A percentile compares a stretch with the other conserved stretches of the same genome.
These are phyloP conservation scores for Pseudocercospora fijiensis DNA, from an alignment of 2,329 filamentous ascomycete genomes.

Conservation along the genomic window DNA sequence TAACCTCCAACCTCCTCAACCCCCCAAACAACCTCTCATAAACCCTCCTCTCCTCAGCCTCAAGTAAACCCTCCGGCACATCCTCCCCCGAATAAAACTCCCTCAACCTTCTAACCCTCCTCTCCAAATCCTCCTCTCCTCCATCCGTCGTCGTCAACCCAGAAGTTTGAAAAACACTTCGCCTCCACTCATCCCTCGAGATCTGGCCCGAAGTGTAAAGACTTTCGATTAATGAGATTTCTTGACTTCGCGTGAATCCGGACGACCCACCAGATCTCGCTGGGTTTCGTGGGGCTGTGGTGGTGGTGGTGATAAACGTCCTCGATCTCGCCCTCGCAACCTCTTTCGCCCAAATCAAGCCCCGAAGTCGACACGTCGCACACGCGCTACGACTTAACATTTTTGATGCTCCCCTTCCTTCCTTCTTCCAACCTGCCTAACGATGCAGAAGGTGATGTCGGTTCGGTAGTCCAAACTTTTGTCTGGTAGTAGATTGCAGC, in stretches of 20 bases:
- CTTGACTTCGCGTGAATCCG: slow-evolving; percentile 20
- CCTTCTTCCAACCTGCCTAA: not conserved
- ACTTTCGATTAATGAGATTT: slow-evolving; percentile 21
- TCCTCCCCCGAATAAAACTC: slow-evolving; percentile 55
- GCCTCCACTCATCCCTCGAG: slow-evolving; percentile 25
- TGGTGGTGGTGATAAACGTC: too few species aligned
- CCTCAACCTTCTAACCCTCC: slow-evolving; percentile 18
- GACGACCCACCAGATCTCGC: too few species aligned
- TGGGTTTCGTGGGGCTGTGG: too few species aligned
- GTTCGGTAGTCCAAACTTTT: not conserved
- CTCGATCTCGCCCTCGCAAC: slow-evolving; percentile 11
- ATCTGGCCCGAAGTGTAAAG: slow-evolving; percentile 24
- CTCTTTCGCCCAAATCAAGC: slow-evolving; percentile 18
- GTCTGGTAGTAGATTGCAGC: not conserved
- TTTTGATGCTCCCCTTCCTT: not conserved
- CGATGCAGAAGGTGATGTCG: not conserved
- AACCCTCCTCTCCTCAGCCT: slow-evolving; percentile 66
- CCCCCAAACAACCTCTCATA: slow-evolving; percentile 82
- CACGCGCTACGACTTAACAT: not conserved
- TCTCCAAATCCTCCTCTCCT: slow-evolving; percentile 14
- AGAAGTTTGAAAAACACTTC: slow-evolving; percentile 20
- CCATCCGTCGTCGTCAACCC: slow-evolving; percentile 9
- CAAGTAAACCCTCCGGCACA: slow-evolving; percentile 70
- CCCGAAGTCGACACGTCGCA: slow-evolving; percentile 19
- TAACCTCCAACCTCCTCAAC: slow-evolving; percentile 46